Conservation (phyloP, 345 rosid species). For the Arabidopsis suecica region DNA sequence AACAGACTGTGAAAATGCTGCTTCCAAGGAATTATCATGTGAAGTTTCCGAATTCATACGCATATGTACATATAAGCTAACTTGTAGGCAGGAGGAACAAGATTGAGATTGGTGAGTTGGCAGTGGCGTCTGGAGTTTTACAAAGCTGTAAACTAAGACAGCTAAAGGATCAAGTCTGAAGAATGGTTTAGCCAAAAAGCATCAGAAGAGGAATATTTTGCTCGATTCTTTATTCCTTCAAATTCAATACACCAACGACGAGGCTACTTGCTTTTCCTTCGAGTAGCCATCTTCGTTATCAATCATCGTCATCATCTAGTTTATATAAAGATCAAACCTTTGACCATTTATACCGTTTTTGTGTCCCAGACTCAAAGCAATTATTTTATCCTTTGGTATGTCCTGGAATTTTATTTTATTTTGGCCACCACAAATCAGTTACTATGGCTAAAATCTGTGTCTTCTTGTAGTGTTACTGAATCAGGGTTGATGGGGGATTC, state of each 20-base stretch:
- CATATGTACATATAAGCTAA: slow-evolving; percentile 5
- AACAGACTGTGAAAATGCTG: neutral
- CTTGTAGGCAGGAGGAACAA: slow-evolving; percentile 31
- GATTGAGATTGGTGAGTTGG: slow-evolving; percentile 22
- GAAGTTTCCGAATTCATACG: neutral
- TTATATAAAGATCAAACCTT: slow-evolving; percentile 1
- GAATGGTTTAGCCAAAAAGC: slow-evolving; percentile 6
- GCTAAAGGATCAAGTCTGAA: slow-evolving; percentile 7
- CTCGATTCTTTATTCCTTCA: slow-evolving; percentile 16
- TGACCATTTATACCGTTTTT: slow-evolving; percentile 23
- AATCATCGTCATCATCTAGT: slow-evolving; percentile 23
- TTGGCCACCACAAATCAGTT: slow-evolving; percentile 8
- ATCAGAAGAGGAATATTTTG: slow-evolving; percentile 31
- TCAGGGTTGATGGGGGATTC: slow-evolving; percentile 25
- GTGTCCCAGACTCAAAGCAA: slow-evolving; percentile 12
- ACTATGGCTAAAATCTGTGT: neutral
- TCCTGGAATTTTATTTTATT: neutral
- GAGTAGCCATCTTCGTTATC: slow-evolving; percentile 6
- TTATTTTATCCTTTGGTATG: slow-evolving; percentile 11
- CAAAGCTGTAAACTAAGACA: slow-evolving; percentile 8
- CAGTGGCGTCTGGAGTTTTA: slow-evolving; percentile 24
- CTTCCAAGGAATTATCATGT: neutral
- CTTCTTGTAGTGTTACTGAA: slow-evolving; percentile 11
- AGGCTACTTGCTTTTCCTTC: slow-evolving; percentile 9
- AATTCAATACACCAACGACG: neutral